These are phyloP conservation scores for Ophiostoma sp. DNA, from an alignment of 2,329 filamentous ascomycete species.

Conservation along the genomic window DNA sequence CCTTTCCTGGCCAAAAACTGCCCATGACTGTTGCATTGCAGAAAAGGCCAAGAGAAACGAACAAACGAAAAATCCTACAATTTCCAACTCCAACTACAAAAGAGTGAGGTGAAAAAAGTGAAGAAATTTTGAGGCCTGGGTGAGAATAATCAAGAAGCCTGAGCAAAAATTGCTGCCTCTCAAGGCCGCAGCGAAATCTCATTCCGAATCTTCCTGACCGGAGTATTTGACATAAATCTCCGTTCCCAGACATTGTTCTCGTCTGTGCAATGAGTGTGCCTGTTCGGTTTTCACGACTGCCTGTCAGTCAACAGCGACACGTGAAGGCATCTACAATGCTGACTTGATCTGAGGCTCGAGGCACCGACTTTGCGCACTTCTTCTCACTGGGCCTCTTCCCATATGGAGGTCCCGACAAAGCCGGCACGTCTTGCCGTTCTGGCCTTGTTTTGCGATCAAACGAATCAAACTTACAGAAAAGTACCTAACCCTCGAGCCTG, in stretches of 20 bases:
- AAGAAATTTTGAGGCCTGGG: not conserved
- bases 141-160: not conserved
- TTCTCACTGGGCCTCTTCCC: not conserved
- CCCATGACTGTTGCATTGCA: not conserved
- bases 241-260: not conserved
- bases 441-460: not conserved
- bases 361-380: too few relatives aligned
- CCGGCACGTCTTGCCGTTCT: slow-evolving; percentile 8
- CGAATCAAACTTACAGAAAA: not conserved
- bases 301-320: not conserved
- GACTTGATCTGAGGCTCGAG: too few relatives aligned
- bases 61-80: not conserved
- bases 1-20: not conserved
- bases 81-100: not conserved
- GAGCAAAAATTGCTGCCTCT: not conserved
- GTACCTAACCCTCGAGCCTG: not conserved
- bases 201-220: not conserved
- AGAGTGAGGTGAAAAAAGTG: not conserved
- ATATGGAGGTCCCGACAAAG: slow-evolving; percentile 2
- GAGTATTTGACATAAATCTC: not conserved
- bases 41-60: not conserved
- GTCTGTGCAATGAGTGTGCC: not conserved
- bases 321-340: not conserved
- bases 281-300: not conserved
- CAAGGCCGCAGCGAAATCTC: not conserved